Conservation (phyloP, 1,284 basidiomycete species). For the Malassezia japonica region DNA sequence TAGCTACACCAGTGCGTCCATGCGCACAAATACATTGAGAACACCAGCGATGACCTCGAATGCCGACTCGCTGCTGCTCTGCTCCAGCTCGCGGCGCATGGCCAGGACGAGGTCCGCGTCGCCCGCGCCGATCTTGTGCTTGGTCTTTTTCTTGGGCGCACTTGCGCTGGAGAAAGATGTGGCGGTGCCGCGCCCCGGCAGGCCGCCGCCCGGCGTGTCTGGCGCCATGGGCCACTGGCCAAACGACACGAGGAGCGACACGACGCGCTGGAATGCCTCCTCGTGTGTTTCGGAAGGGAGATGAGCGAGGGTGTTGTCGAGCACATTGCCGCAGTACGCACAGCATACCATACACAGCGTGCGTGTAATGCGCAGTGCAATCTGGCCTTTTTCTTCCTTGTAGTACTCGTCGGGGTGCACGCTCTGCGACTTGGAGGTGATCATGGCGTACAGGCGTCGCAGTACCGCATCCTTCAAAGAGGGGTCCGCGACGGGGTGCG, state of each 20-base stretch:
- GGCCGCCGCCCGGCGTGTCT: slow-evolving; percentile 17
- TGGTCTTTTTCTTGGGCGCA: slow-evolving; percentile 20
- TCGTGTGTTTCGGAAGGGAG: slow-evolving; percentile 38
- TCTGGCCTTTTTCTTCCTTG: slow-evolving; percentile 25
- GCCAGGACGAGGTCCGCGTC: slow-evolving; percentile 31
- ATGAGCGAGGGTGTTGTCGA: slow-evolving; percentile 44
- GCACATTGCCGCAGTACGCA: slow-evolving; percentile 38
- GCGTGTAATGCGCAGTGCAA: slow-evolving; percentile 33
- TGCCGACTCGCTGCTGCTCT: slow-evolving; percentile 22
- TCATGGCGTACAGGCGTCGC: slow-evolving; percentile 32
- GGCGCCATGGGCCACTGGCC: slow-evolving; percentile 47
- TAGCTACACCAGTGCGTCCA: slow-evolving; percentile 32
- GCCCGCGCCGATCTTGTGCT: slow-evolving; percentile 15
- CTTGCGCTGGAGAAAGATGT: neutral
- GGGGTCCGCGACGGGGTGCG: slow-evolving; percentile 42
- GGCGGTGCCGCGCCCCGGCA: slow-evolving; percentile 18
- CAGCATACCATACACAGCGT: slow-evolving; percentile 39
- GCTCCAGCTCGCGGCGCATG: slow-evolving; percentile 29
- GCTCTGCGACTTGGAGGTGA: slow-evolving; percentile 26
- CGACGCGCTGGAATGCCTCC: slow-evolving; percentile 36
- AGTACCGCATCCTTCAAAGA: slow-evolving; percentile 42
- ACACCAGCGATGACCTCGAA: slow-evolving; percentile 45
- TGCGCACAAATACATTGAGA: slow-evolving; percentile 31
- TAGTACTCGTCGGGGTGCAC: slow-evolving; percentile 32
- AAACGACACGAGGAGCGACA: slow-evolving; percentile 38